Base-by-base conservation (phyloP, 2,329 filamentous ascomycete species). In the Nigrospora osmanthi region DNA sequence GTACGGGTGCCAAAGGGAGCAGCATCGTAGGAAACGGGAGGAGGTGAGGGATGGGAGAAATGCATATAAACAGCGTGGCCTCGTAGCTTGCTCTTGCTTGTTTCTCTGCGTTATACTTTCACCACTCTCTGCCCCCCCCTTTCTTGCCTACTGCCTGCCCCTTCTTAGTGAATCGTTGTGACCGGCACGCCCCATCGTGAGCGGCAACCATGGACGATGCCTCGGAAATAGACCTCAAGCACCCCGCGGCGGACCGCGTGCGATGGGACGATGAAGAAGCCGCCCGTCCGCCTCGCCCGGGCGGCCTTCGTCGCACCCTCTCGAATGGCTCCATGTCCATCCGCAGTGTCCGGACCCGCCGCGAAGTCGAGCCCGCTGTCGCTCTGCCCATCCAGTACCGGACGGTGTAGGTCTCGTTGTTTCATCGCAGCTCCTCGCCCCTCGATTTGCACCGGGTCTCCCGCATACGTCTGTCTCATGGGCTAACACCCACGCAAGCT, bases 281-380 rank as follows among this genome's bases (percentile, higher is more conserved):
- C 19, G 57, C 49, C 5, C 52, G 49, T 23, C 52, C 54, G 33
- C 41, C 49, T 28, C 58, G 51, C 36, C 53, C 42, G 50, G 49
- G 31, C 40, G 47, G 15, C 7, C 46, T 59, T 30, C 53, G 52
- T 42, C 56, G 54, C 37, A 49, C 51, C 4, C 53, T 52, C 13
- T 69, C 67, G 1, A 57, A 43, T 19, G 60, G 66, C 35, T 70
- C 68, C 2, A 58, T 71, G 53, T 68, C 65, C 36, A 69, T 70
- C 46, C 64, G 60, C 43, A 66, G 65, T 38, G 57, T 65, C 23
- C 60, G 58, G 33, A 66, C 65, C 6, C 56, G 61, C 16, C 61
- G 61, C 35, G 59, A 61, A 41, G 64, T 72, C 30, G 40, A 42
- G 3, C 40, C 40, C 11, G 33, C 17, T 23, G 17, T 42, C 35